A percentile compares a stretch with the other conserved stretches of the same genome.
phyloP scores from a whole-genome alignment of 1,139 yeast genomes.

The Suhomyces terraborum region DNA sequence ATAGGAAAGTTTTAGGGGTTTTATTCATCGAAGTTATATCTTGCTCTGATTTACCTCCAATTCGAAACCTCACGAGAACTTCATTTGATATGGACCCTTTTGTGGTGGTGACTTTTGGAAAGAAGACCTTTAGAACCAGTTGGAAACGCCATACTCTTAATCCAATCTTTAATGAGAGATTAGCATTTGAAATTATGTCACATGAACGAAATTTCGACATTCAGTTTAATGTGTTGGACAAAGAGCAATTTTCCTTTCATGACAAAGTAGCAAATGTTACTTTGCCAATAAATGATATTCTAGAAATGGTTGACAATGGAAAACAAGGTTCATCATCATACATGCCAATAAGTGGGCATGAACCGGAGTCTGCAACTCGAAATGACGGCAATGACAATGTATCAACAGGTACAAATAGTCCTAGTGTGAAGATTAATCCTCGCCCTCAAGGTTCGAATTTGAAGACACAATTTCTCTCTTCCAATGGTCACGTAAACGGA shows the following conservation, averaged over 20 bases:
- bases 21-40: conserved; percentile 73
- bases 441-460: neutral
- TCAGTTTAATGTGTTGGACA: conserved; percentile 75
- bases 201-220: conserved; percentile 68
- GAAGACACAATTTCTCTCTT: neutral
- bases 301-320: conserved; percentile 20
- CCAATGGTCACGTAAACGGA: conserved; percentile 1
- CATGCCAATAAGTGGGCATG: conserved; percentile 9
- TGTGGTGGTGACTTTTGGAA: conserved; percentile 88
- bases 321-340: conserved; percentile 5
- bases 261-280: conserved; percentile 75
- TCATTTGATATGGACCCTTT: conserved; percentile 97
- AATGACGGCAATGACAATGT: neutral
- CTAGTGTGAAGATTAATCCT: neutral
- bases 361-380: neutral
- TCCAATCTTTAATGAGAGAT: conserved; percentile 79
- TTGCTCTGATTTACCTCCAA: conserved; percentile 71
- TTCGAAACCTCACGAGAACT: conserved; percentile 59
- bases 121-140: conserved; percentile 82
- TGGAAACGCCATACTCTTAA: conserved; percentile 81
- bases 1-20: conserved; percentile 64
- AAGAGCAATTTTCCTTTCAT: conserved; percentile 78
- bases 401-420: neutral
- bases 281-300: conserved; percentile 53
- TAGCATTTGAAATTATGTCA: conserved; percentile 74